These are phyloP conservation scores for Penicillium griseofulvum DNA, from an alignment of 2,329 filamentous ascomycete genomes.

Conservation along the genomic window DNA sequence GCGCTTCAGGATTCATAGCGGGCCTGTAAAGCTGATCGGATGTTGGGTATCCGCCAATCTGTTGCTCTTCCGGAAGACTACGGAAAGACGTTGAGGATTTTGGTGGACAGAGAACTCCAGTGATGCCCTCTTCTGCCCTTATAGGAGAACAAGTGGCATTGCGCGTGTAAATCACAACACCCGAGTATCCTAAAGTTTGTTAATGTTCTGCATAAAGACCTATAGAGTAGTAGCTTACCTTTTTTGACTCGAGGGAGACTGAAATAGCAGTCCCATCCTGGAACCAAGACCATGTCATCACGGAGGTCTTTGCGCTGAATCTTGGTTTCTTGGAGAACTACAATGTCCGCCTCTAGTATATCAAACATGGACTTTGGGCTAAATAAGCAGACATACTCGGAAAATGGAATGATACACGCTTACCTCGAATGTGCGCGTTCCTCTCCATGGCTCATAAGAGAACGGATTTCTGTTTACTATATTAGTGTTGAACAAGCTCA, in stretches of 20 bases:
- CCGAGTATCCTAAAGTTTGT: slow-evolving; percentile 72
- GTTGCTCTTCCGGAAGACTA: slow-evolving; percentile 68
- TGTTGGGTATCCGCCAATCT: slow-evolving; percentile 85
- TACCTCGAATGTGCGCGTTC: slow-evolving; percentile 68
- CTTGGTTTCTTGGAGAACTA: slow-evolving; percentile 94
- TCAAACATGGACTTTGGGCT: slow-evolving; percentile 81
- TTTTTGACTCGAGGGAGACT: slow-evolving; percentile 92
- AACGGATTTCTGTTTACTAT: slow-evolving; percentile 67
- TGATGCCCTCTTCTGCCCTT: slow-evolving; percentile 88
- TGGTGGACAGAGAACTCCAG: slow-evolving; percentile 73
- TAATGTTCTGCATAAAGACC: neutral
- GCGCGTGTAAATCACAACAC: slow-evolving; percentile 92
- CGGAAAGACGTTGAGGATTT: slow-evolving; percentile 69
- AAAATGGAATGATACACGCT: slow-evolving; percentile 7
- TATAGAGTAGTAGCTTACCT: slow-evolving; percentile 50
- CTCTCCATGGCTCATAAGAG: slow-evolving; percentile 78
- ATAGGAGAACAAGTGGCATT: slow-evolving; percentile 81
- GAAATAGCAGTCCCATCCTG: slow-evolving; percentile 95
- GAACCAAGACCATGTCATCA: slow-evolving; percentile 93
- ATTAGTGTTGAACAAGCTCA: neutral
- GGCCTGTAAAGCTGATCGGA: slow-evolving; percentile 57
- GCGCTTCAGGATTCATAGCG: neutral
- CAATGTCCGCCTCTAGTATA: slow-evolving; percentile 84
- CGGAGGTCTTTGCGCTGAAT: slow-evolving; percentile 88
- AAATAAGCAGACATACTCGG: neutral